A percentile compares a stretch with the other conserved stretches of the same genome.
Conservation (phyloP, 2,329 filamentous ascomycete species). For the Calonectria multiphialidica region DNA sequence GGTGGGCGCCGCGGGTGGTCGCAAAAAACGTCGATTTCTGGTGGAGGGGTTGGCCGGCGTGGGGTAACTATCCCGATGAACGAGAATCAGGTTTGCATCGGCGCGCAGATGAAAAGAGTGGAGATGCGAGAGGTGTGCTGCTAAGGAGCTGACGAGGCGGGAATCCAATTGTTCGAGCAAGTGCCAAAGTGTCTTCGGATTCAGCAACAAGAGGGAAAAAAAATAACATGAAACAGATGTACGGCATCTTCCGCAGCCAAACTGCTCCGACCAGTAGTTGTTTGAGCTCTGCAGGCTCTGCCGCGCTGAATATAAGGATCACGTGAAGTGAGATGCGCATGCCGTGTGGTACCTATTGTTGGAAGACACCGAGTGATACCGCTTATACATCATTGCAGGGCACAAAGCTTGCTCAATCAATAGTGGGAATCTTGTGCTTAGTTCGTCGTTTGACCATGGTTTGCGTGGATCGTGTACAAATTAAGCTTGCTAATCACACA, state of each 20-base stretch:
- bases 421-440: not conserved
- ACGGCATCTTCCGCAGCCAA: not conserved
- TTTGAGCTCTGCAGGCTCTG: not conserved
- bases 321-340: constrained; percentile 3
- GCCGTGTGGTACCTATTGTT: not conserved
- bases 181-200: not conserved
- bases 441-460: not conserved
- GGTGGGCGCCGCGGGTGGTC: not conserved
- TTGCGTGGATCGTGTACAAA: not conserved
- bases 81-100: not conserved
- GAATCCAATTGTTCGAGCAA: not conserved
- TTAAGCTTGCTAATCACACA: not conserved
- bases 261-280: not conserved
- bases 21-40: not conserved
- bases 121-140: not conserved
- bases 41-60: constrained; percentile 8
- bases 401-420: not conserved
- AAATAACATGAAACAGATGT: not conserved
- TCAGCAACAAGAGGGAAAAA: not conserved
- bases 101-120: not conserved
- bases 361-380: not conserved
- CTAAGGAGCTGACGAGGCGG: not conserved
- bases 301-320: not conserved
- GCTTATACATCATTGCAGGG: not conserved
- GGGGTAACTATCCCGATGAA: constrained; percentile 11